These are phyloP conservation scores for Fonsecaea monophora DNA, from an alignment of 2,329 filamentous ascomycete genomes.

Conservation along the genomic window DNA sequence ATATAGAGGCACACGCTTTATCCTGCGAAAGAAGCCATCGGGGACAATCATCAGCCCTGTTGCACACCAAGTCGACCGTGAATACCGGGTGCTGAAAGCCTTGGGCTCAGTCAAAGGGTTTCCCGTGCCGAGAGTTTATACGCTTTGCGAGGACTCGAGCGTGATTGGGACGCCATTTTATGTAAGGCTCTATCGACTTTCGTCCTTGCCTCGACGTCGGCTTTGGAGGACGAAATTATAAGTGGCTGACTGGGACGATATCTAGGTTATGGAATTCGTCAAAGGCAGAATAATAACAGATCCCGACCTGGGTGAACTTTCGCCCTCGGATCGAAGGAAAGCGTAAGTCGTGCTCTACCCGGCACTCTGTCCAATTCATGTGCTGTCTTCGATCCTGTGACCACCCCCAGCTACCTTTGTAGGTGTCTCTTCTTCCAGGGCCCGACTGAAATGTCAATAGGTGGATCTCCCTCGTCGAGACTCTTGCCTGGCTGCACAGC, in stretches of 20 bases:
- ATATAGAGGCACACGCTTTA: constrained; percentile 66
- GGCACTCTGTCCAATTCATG: background rate
- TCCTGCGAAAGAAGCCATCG: constrained; percentile 91
- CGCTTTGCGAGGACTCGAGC: constrained; percentile 74
- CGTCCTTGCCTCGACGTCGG: background rate
- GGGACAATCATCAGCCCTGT: constrained; percentile 81
- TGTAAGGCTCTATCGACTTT: constrained; percentile 50
- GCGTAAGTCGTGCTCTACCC: constrained; percentile 65
- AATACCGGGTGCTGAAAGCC: constrained; percentile 81
- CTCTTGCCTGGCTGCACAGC: constrained; percentile 76
- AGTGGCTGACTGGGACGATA: background rate
- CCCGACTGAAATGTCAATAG: background rate
- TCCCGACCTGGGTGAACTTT: constrained; percentile 72
- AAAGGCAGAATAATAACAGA: constrained; percentile 87
- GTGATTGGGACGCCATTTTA: constrained; percentile 85
- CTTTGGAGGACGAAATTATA: background rate
- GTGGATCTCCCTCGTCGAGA: constrained; percentile 46
- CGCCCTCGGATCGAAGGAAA: constrained; percentile 66
- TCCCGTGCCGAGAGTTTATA: constrained; percentile 75
- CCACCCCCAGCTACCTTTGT: background rate
- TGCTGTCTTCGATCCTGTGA: background rate
- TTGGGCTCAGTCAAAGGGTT: constrained; percentile 71
- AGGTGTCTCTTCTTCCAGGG: background rate
- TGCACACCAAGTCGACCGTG: constrained; percentile 87
- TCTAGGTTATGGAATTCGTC: constrained; percentile 73